Evolutionary conservation across 108 stramenopile genomes (phyloP).

Genomic region (Tribonema minus): DNA sequence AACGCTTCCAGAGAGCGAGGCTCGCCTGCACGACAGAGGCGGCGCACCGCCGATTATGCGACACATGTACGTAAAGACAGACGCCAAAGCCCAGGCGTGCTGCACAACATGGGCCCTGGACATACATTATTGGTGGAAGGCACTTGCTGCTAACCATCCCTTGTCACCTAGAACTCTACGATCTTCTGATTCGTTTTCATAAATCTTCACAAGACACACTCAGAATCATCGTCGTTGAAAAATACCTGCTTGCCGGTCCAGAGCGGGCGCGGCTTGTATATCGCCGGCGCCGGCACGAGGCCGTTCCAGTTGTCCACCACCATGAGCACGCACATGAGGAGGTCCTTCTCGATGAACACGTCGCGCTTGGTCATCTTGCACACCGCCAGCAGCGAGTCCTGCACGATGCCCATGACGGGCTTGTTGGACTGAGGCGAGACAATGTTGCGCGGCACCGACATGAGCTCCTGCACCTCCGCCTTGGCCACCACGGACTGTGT

Average conservation of each 20-base stretch:
- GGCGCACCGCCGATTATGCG: no score
- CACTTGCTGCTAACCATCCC: no score
- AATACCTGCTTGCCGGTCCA: conserved; percentile 99
- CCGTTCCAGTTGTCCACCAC: conserved; percentile 87
- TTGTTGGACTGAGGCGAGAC: conserved; percentile 95
- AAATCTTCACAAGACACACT: no score
- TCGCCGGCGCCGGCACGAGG: conserved; percentile 83
- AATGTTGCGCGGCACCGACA: conserved; percentile 90
- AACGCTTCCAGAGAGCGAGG: no score
- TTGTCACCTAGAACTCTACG: no score
- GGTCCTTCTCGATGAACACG: conserved; percentile 84
- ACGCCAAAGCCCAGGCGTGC: no score
- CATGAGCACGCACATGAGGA: conserved; percentile 93
- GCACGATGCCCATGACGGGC: conserved; percentile 99
- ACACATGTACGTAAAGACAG: no score
- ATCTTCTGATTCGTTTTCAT: no score
- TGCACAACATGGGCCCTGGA: no score
- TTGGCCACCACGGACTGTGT: conserved; percentile 83
- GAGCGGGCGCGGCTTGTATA: conserved; percentile 85
- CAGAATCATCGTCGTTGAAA: no score
- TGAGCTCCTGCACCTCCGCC: conserved; percentile 92
- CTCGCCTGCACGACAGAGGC: no score
- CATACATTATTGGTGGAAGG: no score
- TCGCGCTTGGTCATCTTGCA: conserved; percentile 94
- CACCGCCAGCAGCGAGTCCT: conserved; percentile 82